phyloP scores from a whole-genome alignment of 352 stramenopile genomes.

The Globisporangium polare region DNA sequence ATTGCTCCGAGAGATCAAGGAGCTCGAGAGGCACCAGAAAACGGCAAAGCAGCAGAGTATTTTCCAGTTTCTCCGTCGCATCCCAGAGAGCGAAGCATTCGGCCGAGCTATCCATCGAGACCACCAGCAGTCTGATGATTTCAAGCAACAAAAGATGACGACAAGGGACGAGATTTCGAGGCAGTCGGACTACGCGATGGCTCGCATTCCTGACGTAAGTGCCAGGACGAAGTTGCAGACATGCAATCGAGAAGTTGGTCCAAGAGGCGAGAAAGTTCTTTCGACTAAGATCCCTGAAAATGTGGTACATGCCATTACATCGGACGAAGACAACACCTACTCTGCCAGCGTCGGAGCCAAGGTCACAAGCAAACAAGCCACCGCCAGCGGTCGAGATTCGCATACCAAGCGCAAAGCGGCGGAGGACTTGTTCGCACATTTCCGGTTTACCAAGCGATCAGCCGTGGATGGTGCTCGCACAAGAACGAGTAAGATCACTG shows the following conservation, averaged over 20 bases:
- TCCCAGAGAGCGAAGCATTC: neutral
- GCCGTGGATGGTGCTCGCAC: neutral
- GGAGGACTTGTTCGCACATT: conserved; percentile 14
- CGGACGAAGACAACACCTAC: neutral
- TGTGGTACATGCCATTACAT: neutral
- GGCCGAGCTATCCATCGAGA: neutral
- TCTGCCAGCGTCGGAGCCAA: neutral
- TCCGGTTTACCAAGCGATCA: conserved; percentile 12
- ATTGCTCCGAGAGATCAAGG: conserved; percentile 47
- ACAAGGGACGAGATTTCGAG: neutral
- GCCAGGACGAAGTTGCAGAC: neutral
- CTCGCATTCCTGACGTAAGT: neutral
- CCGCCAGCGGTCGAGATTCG: neutral
- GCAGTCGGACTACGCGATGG: neutral
- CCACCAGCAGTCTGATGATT: neutral
- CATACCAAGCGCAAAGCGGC: conserved; percentile 8
- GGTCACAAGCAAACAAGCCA: neutral
- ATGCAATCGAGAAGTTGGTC: neutral
- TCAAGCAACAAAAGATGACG: neutral
- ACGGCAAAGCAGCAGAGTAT: conserved; percentile 46
- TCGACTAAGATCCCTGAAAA: neutral
- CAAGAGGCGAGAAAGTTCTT: neutral
- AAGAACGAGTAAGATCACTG: neutral
- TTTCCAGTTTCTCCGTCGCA: conserved; percentile 24
- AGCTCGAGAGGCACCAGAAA: conserved; percentile 37